These are phyloP conservation scores for Mesembryanthemum crystallinum DNA, from an alignment of 148 eudicot genomes.

Conservation along the genomic window DNA sequence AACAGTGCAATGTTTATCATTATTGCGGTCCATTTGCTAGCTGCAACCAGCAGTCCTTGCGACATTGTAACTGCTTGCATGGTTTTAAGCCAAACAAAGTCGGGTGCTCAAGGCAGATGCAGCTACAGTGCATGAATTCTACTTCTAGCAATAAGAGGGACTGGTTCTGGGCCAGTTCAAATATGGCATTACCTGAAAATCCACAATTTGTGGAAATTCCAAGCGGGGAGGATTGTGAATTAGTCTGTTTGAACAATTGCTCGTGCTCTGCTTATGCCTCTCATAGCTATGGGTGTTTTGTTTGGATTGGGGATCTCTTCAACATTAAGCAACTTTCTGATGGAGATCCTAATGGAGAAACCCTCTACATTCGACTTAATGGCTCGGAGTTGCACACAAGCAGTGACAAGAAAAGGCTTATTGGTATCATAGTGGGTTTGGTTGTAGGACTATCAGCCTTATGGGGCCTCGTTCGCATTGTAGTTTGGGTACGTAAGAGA, in stretches of 20 bases:
- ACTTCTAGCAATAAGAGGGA: slow-evolving; percentile 27
- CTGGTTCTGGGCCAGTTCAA: slow-evolving; percentile 14
- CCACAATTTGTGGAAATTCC: slow-evolving; percentile 15
- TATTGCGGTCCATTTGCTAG: slow-evolving; percentile 42
- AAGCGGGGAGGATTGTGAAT: slow-evolving; percentile 29
- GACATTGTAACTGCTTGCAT: slow-evolving; percentile 38
- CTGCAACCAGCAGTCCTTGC: slow-evolving; percentile 29
- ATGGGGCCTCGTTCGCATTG: neutral
- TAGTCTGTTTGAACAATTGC: slow-evolving; percentile 38
- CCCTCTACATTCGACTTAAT: slow-evolving; percentile 35
- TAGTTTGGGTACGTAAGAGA: slow-evolving; percentile 14
- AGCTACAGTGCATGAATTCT: slow-evolving; percentile 29
- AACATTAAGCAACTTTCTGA: slow-evolving; percentile 34
- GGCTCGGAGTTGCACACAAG: slow-evolving; percentile 34
- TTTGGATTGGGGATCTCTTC: slow-evolving; percentile 39
- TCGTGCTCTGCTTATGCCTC: slow-evolving; percentile 50
- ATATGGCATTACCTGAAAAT: slow-evolving; percentile 35
- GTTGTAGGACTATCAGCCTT: slow-evolving; percentile 1
- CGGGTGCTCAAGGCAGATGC: slow-evolving; percentile 36
- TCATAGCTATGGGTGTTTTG: slow-evolving; percentile 27
- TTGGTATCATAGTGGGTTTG: slow-evolving; percentile 20
- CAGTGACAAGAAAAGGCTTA: slow-evolving; percentile 18
- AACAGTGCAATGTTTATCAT: slow-evolving; percentile 45
- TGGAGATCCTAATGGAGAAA: slow-evolving; percentile 34
- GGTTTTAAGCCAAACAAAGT: slow-evolving; percentile 26